These are phyloP conservation scores for Penstemon barbatus DNA, from an alignment of 257 asterid genomes.

Conservation along the genomic window DNA sequence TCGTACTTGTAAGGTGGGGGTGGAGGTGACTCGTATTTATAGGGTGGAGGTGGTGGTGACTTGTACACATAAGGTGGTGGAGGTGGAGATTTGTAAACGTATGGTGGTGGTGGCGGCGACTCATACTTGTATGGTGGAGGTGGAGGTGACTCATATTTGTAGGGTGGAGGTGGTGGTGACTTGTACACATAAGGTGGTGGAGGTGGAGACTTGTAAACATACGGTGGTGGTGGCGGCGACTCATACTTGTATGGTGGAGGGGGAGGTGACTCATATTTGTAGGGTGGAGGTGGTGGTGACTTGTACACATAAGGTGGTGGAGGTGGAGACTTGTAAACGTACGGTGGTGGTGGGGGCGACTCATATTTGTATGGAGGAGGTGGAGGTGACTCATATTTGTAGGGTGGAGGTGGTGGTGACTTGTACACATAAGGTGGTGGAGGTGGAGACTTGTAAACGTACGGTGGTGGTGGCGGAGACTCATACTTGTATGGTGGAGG, in stretches of 20 bases:
- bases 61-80: constrained; percentile 17
- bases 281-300: constrained; percentile 15
- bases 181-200: not conserved
- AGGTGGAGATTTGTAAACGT: constrained; percentile 20
- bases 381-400: constrained; percentile 17
- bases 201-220: not conserved
- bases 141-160: not conserved
- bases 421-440: constrained; percentile 18
- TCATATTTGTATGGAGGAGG: not conserved
- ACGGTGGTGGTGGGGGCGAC: constrained; percentile 20
- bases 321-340: not conserved
- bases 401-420: constrained; percentile 26
- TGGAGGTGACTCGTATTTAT: constrained; percentile 26
- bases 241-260: constrained; percentile 3
- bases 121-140: constrained; percentile 27
- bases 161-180: constrained; percentile 22
- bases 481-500: constrained; percentile 22
- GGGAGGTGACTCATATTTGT: constrained; percentile 24
- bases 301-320: constrained; percentile 19
- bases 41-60: constrained; percentile 24
- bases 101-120: constrained; percentile 13
- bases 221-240: not conserved
- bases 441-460: constrained; percentile 25
- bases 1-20: constrained; percentile 26
- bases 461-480: constrained; percentile 31